These are phyloP conservation scores for Phytophthora fragariaefolia DNA, from an alignment of 352 stramenopile species.

Conservation along the genomic window DNA sequence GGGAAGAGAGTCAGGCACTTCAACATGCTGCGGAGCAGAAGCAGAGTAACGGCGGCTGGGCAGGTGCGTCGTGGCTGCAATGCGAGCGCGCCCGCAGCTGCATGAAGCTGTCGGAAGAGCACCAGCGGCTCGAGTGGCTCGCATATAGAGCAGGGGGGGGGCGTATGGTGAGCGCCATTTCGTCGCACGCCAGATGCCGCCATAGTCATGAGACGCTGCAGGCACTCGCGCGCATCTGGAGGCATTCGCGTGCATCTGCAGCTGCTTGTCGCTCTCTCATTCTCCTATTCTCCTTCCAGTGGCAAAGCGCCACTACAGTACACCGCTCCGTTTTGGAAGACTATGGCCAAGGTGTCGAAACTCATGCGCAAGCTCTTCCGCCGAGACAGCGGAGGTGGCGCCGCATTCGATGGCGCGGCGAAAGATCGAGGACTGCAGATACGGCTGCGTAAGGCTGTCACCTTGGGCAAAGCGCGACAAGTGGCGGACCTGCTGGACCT, in stretches of 20 bases:
- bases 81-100: not conserved
- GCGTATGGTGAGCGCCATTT: constrained; percentile 1
- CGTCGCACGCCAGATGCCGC: constrained; percentile 20
- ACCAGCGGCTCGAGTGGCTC: constrained; percentile 7
- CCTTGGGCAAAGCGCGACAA: constrained; percentile 46
- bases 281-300: constrained; percentile 16
- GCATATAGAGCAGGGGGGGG: constrained; percentile 17
- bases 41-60: constrained; percentile 21
- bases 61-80: not conserved
- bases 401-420: not conserved
- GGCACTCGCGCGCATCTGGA: too few relatives aligned
- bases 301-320: constrained; percentile 24
- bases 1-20: constrained; percentile 31
- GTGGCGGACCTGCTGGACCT: constrained; percentile 62
- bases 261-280: constrained; percentile 19
- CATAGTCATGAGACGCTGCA: too few relatives aligned
- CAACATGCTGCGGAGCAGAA: constrained; percentile 23
- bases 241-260: constrained; percentile 7
- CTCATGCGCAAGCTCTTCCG: constrained; percentile 61
- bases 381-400: constrained; percentile 25
- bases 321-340: not conserved
- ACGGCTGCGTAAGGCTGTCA: constrained; percentile 68
- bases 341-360: constrained; percentile 50
- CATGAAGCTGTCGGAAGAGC: not conserved
- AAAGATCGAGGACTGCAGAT: constrained; percentile 39